Percentiles rank a stretch among this genome's conserved stretches.
Evolutionary conservation across 2,329 filamentous ascomycete species (phyloP).

Genomic region (Escovopsis sp.): DNA sequence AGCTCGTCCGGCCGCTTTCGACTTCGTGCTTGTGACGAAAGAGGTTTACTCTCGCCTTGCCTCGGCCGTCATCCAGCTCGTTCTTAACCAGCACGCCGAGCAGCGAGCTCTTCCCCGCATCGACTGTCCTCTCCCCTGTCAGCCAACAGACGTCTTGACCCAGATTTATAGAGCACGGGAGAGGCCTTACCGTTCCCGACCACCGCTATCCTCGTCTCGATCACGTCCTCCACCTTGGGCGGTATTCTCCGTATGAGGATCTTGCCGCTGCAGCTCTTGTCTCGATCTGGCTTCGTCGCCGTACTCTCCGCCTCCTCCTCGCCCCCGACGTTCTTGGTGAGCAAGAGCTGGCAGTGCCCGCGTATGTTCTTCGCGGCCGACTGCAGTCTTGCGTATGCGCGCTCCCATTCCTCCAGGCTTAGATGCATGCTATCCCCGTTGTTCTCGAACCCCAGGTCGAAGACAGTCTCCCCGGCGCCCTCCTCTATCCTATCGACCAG

Average conservation of each 20-base stretch:
- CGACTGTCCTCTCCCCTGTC: constrained; percentile 36
- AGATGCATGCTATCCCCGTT: constrained; percentile 76
- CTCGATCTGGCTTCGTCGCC: constrained; percentile 39
- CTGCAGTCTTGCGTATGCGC: constrained; percentile 50
- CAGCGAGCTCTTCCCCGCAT: constrained; percentile 94
- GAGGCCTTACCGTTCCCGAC: constrained; percentile 64
- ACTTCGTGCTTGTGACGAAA: constrained; percentile 98
- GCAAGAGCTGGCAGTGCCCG: constrained; percentile 66
- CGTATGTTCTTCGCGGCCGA: constrained; percentile 48
- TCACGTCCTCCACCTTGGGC: constrained; percentile 65
- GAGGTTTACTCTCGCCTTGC: constrained; percentile 84
- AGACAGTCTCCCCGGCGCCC: constrained; percentile 76
- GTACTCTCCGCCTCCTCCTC: constrained; percentile 53
- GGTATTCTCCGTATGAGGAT: constrained; percentile 67
- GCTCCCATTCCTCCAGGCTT: constrained; percentile 58
- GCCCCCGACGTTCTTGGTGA: constrained; percentile 84
- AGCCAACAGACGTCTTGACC: background rate
- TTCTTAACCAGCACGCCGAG: constrained; percentile 92
- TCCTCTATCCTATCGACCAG: constrained; percentile 60
- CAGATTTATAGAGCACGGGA: too few relatives aligned
- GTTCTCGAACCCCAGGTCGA: constrained; percentile 86
- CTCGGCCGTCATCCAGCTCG: constrained; percentile 83
- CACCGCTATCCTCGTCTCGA: constrained; percentile 91
- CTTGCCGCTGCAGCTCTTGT: constrained; percentile 70
- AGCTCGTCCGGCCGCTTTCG: constrained; percentile 87